Percentiles rank a stretch among this genome's conserved stretches.
Conservation (phyloP, 2,329 filamentous ascomycete species). For the Colletotrichum eremochloae region DNA sequence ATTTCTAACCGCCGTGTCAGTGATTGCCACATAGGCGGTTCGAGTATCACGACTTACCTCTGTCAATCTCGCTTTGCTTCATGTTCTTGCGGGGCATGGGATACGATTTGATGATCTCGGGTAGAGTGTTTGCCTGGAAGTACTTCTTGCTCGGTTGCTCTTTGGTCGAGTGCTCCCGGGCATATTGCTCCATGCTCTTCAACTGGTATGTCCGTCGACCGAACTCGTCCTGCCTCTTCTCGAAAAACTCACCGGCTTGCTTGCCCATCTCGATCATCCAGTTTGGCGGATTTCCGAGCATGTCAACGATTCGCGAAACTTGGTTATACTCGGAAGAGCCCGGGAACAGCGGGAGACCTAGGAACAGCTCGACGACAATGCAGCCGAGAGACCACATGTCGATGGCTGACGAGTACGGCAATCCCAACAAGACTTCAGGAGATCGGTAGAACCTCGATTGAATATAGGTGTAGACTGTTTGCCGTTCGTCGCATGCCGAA, state of each 20-base stretch:
- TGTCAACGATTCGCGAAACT: conserved; percentile 95
- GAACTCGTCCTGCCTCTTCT: conserved; percentile 92
- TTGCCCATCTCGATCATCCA: conserved; percentile 99
- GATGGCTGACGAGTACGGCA: conserved; percentile 98
- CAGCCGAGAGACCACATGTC: conserved; percentile 99
- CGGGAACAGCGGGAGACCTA: conserved; percentile 93
- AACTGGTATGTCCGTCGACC: conserved; percentile 90
- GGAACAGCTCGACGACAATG: conserved; percentile 97
- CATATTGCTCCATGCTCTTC: conserved; percentile 98
- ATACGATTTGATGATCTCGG: conserved; percentile 97
- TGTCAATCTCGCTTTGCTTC: conserved; percentile 95
- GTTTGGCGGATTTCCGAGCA: conserved; percentile 94
- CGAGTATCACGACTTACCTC: conserved; percentile 71
- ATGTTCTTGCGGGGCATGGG: conserved; percentile 99
- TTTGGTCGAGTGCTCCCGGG: conserved; percentile 93
- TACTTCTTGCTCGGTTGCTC: conserved; percentile 99
- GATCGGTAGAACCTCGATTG: conserved; percentile 98
- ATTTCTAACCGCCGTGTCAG: conserved; percentile 76
- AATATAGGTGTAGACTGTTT: conserved; percentile 99
- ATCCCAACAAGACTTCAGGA: conserved; percentile 92
- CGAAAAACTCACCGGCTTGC: conserved; percentile 96
- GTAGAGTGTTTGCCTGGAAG: conserved; percentile 92
- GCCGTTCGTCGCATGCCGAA: conserved; percentile 96
- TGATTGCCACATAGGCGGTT: conserved; percentile 8
- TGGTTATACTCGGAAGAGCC: conserved; percentile 99